These are phyloP conservation scores for Globisporangium iwayamae DNA, from an alignment of 352 stramenopile genomes.

Conservation along the genomic window DNA sequence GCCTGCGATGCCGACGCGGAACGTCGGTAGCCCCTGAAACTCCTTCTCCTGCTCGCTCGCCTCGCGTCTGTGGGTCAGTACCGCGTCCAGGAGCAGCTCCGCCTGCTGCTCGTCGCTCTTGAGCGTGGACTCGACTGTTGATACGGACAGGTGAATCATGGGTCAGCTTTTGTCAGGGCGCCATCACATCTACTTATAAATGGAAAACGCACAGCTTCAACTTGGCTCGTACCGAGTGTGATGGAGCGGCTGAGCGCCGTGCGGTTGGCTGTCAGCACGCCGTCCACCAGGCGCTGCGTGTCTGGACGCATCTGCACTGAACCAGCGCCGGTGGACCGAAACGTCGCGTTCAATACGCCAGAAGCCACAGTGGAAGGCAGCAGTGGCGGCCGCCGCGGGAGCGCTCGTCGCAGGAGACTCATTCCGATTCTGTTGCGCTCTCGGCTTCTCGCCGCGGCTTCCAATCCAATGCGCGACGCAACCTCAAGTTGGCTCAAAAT, in stretches of 20 bases:
- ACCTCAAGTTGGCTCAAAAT: not conserved
- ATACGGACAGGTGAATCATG: not conserved
- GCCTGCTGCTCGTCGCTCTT: conserved; percentile 73
- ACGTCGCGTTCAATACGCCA: not conserved
- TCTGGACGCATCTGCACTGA: conserved; percentile 26
- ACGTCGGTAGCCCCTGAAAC: conserved; percentile 37
- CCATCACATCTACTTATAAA: not conserved
- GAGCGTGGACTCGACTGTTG: conserved; percentile 74
- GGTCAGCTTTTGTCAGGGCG: not conserved
- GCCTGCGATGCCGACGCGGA: conserved; percentile 89
- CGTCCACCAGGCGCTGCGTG: conserved; percentile 54
- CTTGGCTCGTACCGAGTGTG: conserved; percentile 44
- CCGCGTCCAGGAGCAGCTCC: conserved; percentile 83
- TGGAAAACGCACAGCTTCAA: conserved; percentile 3
- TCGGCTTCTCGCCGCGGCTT: not conserved
- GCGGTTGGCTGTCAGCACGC: conserved; percentile 49
- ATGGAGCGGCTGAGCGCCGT: conserved; percentile 72
- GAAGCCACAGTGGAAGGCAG: not conserved
- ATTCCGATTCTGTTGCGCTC: conserved; percentile 7
- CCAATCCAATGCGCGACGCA: not conserved
- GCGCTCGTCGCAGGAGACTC: conserved; percentile 15
- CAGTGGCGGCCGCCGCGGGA: conserved; percentile 5
- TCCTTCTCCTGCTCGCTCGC: conserved; percentile 23
- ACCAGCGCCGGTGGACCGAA: not conserved
- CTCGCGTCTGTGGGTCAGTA: conserved; percentile 62